Conservation (phyloP, 169 alveolate genomes). For the Plasmodium chabaudi region DNA sequence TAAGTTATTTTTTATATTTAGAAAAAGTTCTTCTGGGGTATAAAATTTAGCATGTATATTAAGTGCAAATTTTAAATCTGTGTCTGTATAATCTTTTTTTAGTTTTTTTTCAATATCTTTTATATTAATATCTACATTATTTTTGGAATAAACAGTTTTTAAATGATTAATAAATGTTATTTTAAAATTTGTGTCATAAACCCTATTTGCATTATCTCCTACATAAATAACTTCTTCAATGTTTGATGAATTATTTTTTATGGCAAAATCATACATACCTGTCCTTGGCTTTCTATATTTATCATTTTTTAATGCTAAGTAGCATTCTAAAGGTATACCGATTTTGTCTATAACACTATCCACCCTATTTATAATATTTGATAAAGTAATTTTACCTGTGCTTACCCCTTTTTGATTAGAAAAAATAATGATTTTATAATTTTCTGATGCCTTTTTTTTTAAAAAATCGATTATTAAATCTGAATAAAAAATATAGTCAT, state of each 20-base stretch:
- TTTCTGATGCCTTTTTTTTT: slow-evolving; percentile 48
- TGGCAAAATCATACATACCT: slow-evolving; percentile 84
- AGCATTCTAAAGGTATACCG: slow-evolving; percentile 76
- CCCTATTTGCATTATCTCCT: slow-evolving; percentile 87
- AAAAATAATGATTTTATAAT: slow-evolving; percentile 54
- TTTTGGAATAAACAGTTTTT: slow-evolving; percentile 44
- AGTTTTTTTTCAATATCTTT: slow-evolving; percentile 76
- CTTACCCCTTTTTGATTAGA: slow-evolving; percentile 74
- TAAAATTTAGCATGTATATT: slow-evolving; percentile 79
- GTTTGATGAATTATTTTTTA: slow-evolving; percentile 69
- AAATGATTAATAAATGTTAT: slow-evolving; percentile 68
- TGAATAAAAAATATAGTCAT: slow-evolving; percentile 60
- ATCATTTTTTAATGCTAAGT: slow-evolving; percentile 60
- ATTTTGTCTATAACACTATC: slow-evolving; percentile 57
- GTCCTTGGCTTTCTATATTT: slow-evolving; percentile 77
- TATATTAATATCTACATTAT: slow-evolving; percentile 76
- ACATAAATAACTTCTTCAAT: slow-evolving; percentile 79
- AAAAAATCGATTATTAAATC: slow-evolving; percentile 49
- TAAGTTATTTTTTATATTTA: slow-evolving; percentile 49
- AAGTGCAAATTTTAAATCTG: slow-evolving; percentile 83
- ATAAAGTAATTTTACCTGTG: slow-evolving; percentile 43
- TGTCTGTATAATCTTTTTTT: slow-evolving; percentile 81
- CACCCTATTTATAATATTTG: slow-evolving; percentile 49
- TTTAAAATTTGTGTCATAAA: slow-evolving; percentile 59
- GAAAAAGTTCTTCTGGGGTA: slow-evolving; percentile 83